Conservation (phyloP, 2,329 filamentous ascomycete genomes). For the Cladosporium sp. region DNA sequence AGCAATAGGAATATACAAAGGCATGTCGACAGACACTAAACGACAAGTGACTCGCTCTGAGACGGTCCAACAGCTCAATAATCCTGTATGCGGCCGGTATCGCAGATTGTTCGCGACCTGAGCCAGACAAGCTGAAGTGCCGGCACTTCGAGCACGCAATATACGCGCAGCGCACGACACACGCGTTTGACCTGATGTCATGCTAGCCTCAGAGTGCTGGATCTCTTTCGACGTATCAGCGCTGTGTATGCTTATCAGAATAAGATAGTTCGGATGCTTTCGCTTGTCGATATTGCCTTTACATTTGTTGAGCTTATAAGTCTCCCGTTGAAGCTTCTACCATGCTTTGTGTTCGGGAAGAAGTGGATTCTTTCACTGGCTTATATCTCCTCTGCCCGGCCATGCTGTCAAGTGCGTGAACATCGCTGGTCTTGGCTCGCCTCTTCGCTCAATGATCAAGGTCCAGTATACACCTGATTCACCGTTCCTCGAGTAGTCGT, state of each 20-base stretch:
- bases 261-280: background rate
- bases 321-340: background rate
- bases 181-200: background rate
- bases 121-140: too few species aligned
- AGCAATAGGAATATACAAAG: too few species aligned
- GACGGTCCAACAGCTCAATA: too few species aligned
- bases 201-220: background rate
- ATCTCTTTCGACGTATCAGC: background rate
- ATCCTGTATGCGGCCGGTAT: too few species aligned
- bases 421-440: background rate
- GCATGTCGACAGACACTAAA: too few species aligned
- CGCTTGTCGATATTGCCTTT: background rate
- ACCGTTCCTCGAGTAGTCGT: background rate
- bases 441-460: background rate
- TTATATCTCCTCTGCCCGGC: background rate
- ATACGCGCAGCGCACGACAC: constrained; percentile 2
- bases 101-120: too few species aligned
- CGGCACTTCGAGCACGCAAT: background rate
- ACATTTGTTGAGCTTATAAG: background rate
- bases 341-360: background rate
- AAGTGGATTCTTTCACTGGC: background rate
- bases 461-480: background rate
- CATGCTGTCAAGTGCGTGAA: background rate
- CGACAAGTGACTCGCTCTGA: too few species aligned
- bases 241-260: background rate